Base-by-base conservation (phyloP, 495 filamentous ascomycete genomes). In the Penicillium psychrofluorescens region DNA sequence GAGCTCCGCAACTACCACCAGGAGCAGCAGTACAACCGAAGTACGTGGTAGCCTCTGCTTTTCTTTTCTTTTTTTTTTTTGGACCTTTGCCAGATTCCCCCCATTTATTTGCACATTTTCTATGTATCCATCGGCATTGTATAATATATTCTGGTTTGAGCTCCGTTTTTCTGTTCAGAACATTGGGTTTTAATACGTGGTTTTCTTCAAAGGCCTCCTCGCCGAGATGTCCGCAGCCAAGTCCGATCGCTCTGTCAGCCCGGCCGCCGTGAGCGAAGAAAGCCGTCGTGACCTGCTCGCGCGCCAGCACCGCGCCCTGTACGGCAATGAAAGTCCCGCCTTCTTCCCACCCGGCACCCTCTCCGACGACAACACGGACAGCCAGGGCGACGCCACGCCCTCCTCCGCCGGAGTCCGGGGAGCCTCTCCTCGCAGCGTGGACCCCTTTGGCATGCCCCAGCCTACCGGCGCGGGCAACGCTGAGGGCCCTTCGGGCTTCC, bases 1-100 rank as follows among this genome's bases (percentile, higher is more conserved):
- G 92, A 98, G 75, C 81, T 98, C 68, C 88, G 92, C 69, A 98
- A 98, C 71, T 97, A 96, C 75, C 92, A 98, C 70, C 92, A 96
- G 74, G 92, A 98, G 77, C 92, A 98, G 78, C 92, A 98, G 81
- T 97, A 94, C 77, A 94, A 96, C 72, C 84, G 91, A 84, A 95
- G 92, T 98, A 77, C 66, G 78, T 78, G 71, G 68, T 70, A 77
- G 70, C 62, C 57, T 71, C 53, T 62, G 49, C 15, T 16, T 16
- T 16, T 16, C 15, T 54, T 50, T 57, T 61, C 59, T 49, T 56
- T 54, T 53, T 51, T 45, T 51, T 49, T 54, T 49, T 49, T 46
- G 22, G 22, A 22, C 51, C 46, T 51, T 38, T 41, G 40, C 41
- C 53, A 48, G 49, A 41, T 48, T 48, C 43, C 38, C 40, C 40